Evolutionary conservation across 2,329 filamentous ascomycete species (phyloP), one percentile per base, ranked within the genome.

Genomic region (Diaporthe destruens): DNA sequence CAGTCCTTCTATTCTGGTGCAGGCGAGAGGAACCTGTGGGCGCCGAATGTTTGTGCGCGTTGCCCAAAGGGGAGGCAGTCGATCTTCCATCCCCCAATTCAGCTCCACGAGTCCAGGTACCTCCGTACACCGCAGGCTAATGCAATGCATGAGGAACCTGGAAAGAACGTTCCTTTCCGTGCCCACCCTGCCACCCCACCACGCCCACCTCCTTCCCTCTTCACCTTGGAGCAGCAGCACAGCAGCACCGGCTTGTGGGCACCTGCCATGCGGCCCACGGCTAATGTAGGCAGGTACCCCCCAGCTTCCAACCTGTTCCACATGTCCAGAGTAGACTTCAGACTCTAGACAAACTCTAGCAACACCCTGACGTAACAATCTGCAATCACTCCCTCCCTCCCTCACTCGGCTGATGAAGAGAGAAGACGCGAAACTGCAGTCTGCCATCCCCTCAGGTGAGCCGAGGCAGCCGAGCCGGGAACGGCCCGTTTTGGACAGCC

Each of bases 121-220:
- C n/a, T n/a, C n/a, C n/a, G 44, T n/a, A 29, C 16, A 25, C 44
- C 18, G 32, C 32, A 39, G 47, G 8, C 61, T 66, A 66, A 66
- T 66, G 61, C 61, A 66, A 66, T 66, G 61, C 61, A 66, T 7
- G 61, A 53, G 44, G 47, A 66, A 53, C 61, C 61, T 66, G 61
- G 61, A 66, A 66, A 66, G 61, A 66, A 66, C 61, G 61, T 66
- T 53, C 61, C 61, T 66, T 66, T 66, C 61, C 47, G 47, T 53
- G 20, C 29, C 61, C 61, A 65, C 42, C 57, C 57, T 42, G 47
- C 57, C 39, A 9, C 42, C 57, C 57, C 57, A 63, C 57, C 39
- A 9, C 18, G 20, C 25, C 59, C 59, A 36, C 55, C 47, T 51
- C 47, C 5, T 16, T 20, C 47, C n/a, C 47, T 47, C 44, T 44